Conservation (phyloP, 2,329 filamentous ascomycete genomes). For the Microdochium paspali region DNA sequence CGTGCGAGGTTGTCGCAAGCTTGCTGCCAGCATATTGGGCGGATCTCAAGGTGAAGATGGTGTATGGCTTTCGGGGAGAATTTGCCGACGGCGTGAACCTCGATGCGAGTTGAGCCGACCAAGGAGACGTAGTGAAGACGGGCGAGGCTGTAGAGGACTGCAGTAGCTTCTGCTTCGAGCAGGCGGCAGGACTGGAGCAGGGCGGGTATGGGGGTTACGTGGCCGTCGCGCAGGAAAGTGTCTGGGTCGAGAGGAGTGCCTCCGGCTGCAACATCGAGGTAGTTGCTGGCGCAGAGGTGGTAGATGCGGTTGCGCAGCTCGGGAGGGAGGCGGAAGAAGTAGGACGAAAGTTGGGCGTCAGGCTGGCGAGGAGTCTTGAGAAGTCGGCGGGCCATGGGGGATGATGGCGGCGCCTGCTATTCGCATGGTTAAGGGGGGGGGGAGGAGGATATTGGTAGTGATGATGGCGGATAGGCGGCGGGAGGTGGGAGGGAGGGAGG, state of each 20-base stretch:
- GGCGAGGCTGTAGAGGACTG: neutral
- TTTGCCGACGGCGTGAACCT: neutral
- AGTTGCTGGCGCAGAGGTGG: neutral
- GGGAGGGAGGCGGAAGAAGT: neutral
- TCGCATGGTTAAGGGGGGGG: no score
- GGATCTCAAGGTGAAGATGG: neutral
- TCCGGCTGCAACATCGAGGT: neutral
- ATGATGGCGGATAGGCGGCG: no score
- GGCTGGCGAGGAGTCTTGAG: no score
- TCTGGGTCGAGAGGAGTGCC: neutral
- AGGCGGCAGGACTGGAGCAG: neutral
- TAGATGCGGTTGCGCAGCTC: neutral
- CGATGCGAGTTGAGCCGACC: neutral
- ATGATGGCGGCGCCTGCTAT: no score
- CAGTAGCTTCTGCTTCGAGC: neutral
- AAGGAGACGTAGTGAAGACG: neutral
- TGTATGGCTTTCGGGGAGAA: neutral
- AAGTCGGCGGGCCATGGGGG: no score
- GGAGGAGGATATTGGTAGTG: no score
- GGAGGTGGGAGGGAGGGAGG: no score
- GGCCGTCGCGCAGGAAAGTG: neutral
- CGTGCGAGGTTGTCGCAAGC: neutral
- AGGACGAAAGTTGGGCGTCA: neutral
- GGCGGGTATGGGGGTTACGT: neutral
- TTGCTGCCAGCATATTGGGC: neutral